phyloP scores from a whole-genome alignment of 371 early-diverging fungal genomes.

The Mortierella sp. region DNA sequence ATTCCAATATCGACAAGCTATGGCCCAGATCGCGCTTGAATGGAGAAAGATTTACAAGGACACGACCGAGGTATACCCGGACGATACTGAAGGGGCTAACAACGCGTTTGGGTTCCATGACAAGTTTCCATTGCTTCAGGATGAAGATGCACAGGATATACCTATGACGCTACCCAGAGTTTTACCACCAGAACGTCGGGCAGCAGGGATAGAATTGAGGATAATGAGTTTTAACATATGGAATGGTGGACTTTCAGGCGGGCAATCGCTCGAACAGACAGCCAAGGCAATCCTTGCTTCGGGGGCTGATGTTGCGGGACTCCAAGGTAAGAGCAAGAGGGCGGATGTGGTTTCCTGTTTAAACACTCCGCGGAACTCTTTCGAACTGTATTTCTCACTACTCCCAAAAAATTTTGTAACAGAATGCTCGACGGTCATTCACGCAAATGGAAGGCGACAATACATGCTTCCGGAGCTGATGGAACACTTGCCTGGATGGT shows the following conservation, averaged over 20 bases:
- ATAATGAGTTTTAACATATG: conserved; percentile 52
- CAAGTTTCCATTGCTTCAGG: conserved; percentile 31
- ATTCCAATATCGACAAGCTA: conserved; percentile 23
- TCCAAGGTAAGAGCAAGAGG: conserved; percentile 35
- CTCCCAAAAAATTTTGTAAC: too few relatives aligned
- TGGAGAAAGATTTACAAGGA: conserved; percentile 39
- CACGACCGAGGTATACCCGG: conserved; percentile 12
- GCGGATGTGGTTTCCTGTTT: too few relatives aligned
- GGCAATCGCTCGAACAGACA: conserved; percentile 24
- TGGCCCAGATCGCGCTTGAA: conserved; percentile 34
- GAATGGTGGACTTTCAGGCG: conserved; percentile 44
- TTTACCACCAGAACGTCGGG: conserved; percentile 36
- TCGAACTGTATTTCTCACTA: too few relatives aligned
- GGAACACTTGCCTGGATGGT: conserved; percentile 47
- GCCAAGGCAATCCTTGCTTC: conserved; percentile 49
- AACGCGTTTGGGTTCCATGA: conserved; percentile 44
- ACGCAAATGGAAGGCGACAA: conserved; percentile 15
- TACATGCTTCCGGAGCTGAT: conserved; percentile 52
- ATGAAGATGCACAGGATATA: conserved; percentile 1
- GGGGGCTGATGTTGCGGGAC: conserved; percentile 52
- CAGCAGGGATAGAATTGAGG: conserved; percentile 32
- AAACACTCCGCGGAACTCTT: too few relatives aligned
- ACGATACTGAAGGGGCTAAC: conserved; percentile 46
- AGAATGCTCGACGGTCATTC: conserved; percentile 39
- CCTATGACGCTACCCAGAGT: conserved; percentile 35